Evolutionary conservation across 164 flowering plant genomes (phyloP).

Genomic region (Euptelea pleiosperma): DNA sequence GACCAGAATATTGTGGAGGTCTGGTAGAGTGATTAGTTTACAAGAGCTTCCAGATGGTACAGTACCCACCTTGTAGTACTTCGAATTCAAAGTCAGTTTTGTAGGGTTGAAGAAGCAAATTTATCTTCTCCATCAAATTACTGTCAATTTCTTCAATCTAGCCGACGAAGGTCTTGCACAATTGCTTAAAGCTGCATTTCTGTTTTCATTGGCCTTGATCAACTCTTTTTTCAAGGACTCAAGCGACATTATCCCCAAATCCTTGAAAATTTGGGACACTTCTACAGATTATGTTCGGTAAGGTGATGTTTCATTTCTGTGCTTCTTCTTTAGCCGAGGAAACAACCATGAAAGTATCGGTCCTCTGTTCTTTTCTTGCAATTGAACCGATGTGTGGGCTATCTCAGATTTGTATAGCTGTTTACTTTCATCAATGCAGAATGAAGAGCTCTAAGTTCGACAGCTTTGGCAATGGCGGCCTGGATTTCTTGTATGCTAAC

Average conservation of each 20-base stretch:
- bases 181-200: slow-evolving; percentile 72
- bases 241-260: slow-evolving; percentile 43
- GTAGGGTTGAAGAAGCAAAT: slow-evolving; percentile 56
- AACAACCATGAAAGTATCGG: slow-evolving; percentile 58
- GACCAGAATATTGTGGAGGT: slow-evolving; percentile 41
- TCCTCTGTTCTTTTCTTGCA: slow-evolving; percentile 43
- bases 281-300: slow-evolving; percentile 47
- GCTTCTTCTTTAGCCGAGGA: slow-evolving; percentile 61
- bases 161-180: slow-evolving; percentile 51
- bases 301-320: slow-evolving; percentile 52
- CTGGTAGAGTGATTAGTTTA: slow-evolving; percentile 68
- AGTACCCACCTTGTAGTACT: slow-evolving; percentile 53
- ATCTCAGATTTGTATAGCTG: slow-evolving; percentile 46
- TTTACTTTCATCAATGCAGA: slow-evolving; percentile 62
- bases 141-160: slow-evolving; percentile 56
- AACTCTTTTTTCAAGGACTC: slow-evolving; percentile 68
- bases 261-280: slow-evolving; percentile 44
- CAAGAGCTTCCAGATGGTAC: slow-evolving; percentile 73
- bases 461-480: slow-evolving; percentile 79
- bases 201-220: slow-evolving; percentile 56
- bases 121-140: slow-evolving; percentile 42
- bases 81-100: slow-evolving; percentile 51
- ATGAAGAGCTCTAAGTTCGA: slow-evolving; percentile 80
- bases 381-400: slow-evolving; percentile 29
- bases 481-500: slow-evolving; percentile 52